Base-by-base conservation (phyloP, 2,329 filamentous ascomycete genomes). In the Hypomyces rosellus region DNA sequence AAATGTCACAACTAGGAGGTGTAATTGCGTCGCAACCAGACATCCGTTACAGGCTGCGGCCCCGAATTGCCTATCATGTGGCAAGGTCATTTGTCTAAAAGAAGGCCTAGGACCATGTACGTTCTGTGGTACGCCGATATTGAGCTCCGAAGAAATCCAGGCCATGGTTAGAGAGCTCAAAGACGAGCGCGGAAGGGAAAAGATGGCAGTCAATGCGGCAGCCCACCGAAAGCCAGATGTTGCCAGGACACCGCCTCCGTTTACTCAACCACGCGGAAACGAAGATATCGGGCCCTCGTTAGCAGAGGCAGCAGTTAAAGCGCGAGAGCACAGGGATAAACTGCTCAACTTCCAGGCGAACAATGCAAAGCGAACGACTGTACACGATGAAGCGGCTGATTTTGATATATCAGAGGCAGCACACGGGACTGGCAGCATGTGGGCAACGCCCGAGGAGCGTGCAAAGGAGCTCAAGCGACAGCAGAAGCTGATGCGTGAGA, bases 51-150 rank as follows among this genome's bases (percentile, higher is more conserved):
- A 96, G 41, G 82, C 82, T n/a, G 90, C 92, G 1, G 90, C 91
- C 0, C 93, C 93, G 1, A 99, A 97, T 65, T 99, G 93, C 64
- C 72, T 95, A 14, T 85, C 80, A 41, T 99, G 93, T 61, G 93
- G 93, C 52, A 97, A 97, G 66, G 89, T 99, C 12, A 85, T 97
- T 49, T 99, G 93, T 65, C 82, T 95, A 20, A 91, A 93, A 62
- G 91, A 99, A 68, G 93, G 93, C 0, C 76, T 97, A 1, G 92
- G 92, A 0, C 92, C 92, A 0, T 99, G 93, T 67, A 96, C 92
- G 0, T 96, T 88, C 63, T 99, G 93, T 70, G 83, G 84, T 0
- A 76, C 79, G 0, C 82, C 89, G 0, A 73, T 99, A 0, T 73
- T 99, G 7, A 84, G 78, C 30, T 65, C 80, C 0, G 71, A 78